Base-by-base conservation (phyloP, 2,329 filamentous ascomycete species). In the Graphium sp. region DNA sequence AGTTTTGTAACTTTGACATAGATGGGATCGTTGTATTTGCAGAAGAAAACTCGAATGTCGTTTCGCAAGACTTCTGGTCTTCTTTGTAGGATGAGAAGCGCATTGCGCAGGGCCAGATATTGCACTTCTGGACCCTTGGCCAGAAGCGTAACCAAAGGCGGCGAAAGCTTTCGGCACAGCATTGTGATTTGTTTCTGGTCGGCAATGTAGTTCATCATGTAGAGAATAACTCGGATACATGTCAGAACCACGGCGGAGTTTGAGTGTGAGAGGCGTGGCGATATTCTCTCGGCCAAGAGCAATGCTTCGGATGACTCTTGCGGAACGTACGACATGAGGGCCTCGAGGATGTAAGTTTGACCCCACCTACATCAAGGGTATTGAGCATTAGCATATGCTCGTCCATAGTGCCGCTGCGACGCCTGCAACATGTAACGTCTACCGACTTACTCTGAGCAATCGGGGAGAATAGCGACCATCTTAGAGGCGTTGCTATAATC, bases 1-100 rank as follows among this genome's bases (percentile, higher is more conserved):
- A 98, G 66, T 55, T 98, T 98, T 11, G 89, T 98, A 29, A 98
- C 89, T 53, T 98, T 98, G 56, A 98, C 89, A 49, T 95, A 98
- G 38, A 98, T 98, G 0, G 89, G 89, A 46, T 98, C 89, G 50
- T 98, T 98, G 56, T 98, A 98, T 62, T 98, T 98, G 72, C 89
- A 98, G 56, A 98, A 98, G 57, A 98, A 98, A 18, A 98, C 89
- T 26, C 89, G 74, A 36, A 98, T 95, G 50, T 98, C 89, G 52
- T 94, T 95, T 37, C 84, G 73, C 30, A 98, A 55, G 7, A 98
- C 87, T 44, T 95, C 89, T 0, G 89, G 89, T 32, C 87, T 68
- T 41, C 87, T 68, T 50, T 98, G 89, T 29, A 98, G 60, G 40
- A 98, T 98, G 10, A 98, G 62, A 3, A 98, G 65, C 1, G 89